Base-by-base conservation (phyloP, 2,329 filamentous ascomycete species). In the Fusarium nelsonii region DNA sequence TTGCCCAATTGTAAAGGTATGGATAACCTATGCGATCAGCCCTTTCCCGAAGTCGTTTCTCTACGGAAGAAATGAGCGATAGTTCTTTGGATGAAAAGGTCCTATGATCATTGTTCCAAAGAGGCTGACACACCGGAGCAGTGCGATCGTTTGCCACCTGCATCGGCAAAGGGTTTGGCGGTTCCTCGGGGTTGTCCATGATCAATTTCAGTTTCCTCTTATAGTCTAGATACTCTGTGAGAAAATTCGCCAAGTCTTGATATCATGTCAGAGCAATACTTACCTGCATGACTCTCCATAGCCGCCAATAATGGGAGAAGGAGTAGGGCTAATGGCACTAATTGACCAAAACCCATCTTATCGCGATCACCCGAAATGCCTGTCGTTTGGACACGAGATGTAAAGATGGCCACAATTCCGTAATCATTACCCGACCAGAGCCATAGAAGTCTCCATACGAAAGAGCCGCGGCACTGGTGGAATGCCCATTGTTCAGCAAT, bases 221-320 rank as follows among this genome's bases (percentile, higher is more conserved):
- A 3, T 58, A 60, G 1, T 33, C 53, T 60, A 6, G 6, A 1
- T 20, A 4, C 0, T 4, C 1, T 16, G 10, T 54, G 0, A 53
- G 18, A 11, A n/a, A 40, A 8, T 2, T 2, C 4, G 20, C 20
- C 20, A 2, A 1, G 5, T 2, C 8, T 4, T 7, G 0, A 1
- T 9, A 4, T 2, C 3, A 1, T 5, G 10, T 8, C 2, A 30
- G 16, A 12, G 12, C 3, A 4, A 20, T 4, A 3, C n/a, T n/a
- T 49, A 58, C 53, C 43, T 8, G 43, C 43, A 2, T 10, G 23
- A 6, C 43, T 3, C 1, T 43, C 58, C 36, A 60, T 36, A 1
- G 57, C 57, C 1, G 43, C 54, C 1, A 60, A 59, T 4, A 50
- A 10, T 0, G 53, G 53, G 4, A 60, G 8, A 0, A 15, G 23